Base-by-base conservation (phyloP, 768 basidiomycete genomes). In the Tephrocybe sp. region DNA sequence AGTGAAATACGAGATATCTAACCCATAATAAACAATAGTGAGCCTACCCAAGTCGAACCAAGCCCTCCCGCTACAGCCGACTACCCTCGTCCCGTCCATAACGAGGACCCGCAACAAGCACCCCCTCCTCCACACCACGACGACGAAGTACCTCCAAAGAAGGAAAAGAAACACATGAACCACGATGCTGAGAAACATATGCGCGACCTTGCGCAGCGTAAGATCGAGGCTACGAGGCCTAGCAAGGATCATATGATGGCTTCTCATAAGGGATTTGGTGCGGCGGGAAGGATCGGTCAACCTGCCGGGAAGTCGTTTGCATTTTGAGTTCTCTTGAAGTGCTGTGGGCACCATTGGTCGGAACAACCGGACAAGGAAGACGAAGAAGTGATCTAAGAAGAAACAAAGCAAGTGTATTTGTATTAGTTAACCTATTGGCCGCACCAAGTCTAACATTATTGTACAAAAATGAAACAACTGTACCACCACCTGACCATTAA, bases 81-180 rank as follows among this genome's bases (percentile, higher is more conserved):
- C 59, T 83, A 84, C 53, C 82, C 82, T 8, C 71, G 82, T 23
- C 82, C 81, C 11, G 69, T 71, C n/a, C 41, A 66, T 34, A 71
- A 71, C 9, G 33, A 24, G 5, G 64, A 62, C 21, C 68, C 49
- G n/a, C n/a, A n/a, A 4, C 39, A 71, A 19, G 66, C 60, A 10
- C 64, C 64, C 22, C 61, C 58, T 11, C 65, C 60, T 7, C 71
- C 67, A 27, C 71, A 66, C 1, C 71, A 70, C 31, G 68, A 74
- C 40, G 73, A 80, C 43, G 77, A 75, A 31, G 75, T 82, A 51
- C 74, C 62, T 3, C 71, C 65, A 9, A 75, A 73, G 63, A 79
- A 76, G 59, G 76, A 80, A 55, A 78, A 76, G 62, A 76, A 71
- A 47, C 71, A 74, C 41, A 63, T 59, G 1, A 55, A 47, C 12